Evolutionary conservation across 192 early-diverging fungal species (phyloP), one percentile per base, ranked within the genome.

Genomic region (Ambispora gerdemannii): DNA sequence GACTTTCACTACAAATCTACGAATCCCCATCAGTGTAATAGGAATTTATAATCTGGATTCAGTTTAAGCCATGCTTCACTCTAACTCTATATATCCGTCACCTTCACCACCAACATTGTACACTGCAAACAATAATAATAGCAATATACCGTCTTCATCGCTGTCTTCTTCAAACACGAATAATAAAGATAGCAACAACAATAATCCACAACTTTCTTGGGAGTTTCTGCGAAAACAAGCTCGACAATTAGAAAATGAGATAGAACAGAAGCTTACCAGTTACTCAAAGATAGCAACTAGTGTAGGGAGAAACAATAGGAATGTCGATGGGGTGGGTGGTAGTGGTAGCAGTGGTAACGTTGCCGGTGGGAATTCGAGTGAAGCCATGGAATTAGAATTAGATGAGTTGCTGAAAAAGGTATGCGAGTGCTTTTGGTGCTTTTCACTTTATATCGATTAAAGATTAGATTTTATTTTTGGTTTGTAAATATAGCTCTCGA

Each of bases 161-260:
- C 38, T 15, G 15, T 10, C 38, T 15, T 15, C 15, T 43, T 43
- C 15, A 10, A 43, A 43, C 38, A 43, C 38, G 15, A 43, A 6
- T 6, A 43, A 43, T 43, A 43, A 6, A 43, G 15, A 6, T 10
- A 43, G 15, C 38, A 43, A 15, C 38, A 43, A 43, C 38, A 43
- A 43, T 43, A 43, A 43, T 43, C 55, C 32, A 25, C 52, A 69
- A 36, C 68, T 20, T n/a, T 70, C 80, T 1, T 92, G 91, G 91
- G 91, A 92, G 50, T 69, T 72, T 3, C 72, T 92, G 50, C 82
- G 90, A 36, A 86, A 86, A 60, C 86, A 92, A 35, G 90, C 86
- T 13, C 80, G 90, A 50, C 81, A 83, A 28, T 75, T 92, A 17
- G 90, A 91, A 72, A 86, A 81, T 71, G 91, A 92, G 65, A 85